Conservation (phyloP, 495 filamentous ascomycete genomes). For the Barbatosphaeria neglecta region DNA sequence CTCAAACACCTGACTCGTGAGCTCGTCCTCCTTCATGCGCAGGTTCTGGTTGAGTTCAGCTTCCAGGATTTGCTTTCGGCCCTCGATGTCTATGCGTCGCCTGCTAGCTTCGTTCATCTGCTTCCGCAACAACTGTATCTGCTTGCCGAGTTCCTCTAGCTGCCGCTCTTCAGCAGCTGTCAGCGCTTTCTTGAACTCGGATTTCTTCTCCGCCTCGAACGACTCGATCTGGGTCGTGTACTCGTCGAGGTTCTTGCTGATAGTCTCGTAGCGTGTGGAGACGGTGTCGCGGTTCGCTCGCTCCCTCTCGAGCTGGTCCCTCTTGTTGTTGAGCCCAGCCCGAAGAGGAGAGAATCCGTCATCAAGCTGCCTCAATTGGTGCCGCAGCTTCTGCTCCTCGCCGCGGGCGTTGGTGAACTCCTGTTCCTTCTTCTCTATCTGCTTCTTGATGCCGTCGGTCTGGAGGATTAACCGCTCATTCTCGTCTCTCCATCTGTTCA, state of each 20-base stretch:
- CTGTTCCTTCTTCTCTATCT: constrained; percentile 70
- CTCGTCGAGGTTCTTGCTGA: constrained; percentile 64
- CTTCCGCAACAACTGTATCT: constrained; percentile 59
- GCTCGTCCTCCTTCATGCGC: constrained; percentile 72
- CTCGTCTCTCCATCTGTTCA: constrained; percentile 61
- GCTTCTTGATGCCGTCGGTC: constrained; percentile 27
- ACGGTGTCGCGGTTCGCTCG: constrained; percentile 66
- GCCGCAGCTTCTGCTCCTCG: constrained; percentile 73
- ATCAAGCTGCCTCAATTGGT: constrained; percentile 64
- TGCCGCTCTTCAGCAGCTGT: constrained; percentile 69
- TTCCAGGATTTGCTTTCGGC: constrained; percentile 65
- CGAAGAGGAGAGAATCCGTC: constrained; percentile 71
- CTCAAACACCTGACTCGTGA: constrained; percentile 67
- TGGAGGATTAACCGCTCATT: constrained; percentile 51
- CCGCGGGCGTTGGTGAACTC: constrained; percentile 72
- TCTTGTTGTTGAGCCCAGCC: constrained; percentile 60
- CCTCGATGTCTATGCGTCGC: constrained; percentile 67
- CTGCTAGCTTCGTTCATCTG: constrained; percentile 63
- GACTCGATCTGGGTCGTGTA: constrained; percentile 60
- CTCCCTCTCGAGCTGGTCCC: constrained; percentile 58
- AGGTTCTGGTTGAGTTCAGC: constrained; percentile 79
- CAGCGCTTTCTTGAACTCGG: constrained; percentile 86
- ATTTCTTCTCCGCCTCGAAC: constrained; percentile 65
- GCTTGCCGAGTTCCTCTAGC: constrained; percentile 56
- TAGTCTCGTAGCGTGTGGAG: constrained; percentile 50